Evolutionary conservation across 495 filamentous ascomycete genomes (phyloP).

Genomic region (Evansstolkia leycettana): DNA sequence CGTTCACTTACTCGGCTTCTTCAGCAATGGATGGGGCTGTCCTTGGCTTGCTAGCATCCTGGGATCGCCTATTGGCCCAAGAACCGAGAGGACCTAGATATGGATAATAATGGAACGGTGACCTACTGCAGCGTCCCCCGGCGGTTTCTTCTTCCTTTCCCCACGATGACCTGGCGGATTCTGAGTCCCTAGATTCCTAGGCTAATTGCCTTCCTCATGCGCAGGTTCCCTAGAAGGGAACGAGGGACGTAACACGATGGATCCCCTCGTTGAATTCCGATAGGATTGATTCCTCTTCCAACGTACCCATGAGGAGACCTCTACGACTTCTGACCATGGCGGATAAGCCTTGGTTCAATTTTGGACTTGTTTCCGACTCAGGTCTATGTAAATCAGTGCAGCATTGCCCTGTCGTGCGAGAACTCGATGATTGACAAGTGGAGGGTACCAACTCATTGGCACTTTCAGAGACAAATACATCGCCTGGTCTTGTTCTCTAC

Average conservation of each 20-base stretch:
- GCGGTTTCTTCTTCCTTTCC: constrained; percentile 6
- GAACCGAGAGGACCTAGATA: no score
- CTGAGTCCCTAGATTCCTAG: constrained; percentile 2
- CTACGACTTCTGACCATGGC: no score
- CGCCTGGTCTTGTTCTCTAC: neutral
- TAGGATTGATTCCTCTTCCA: neutral
- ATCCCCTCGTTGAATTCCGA: neutral
- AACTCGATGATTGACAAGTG: no score
- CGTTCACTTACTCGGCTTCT: no score
- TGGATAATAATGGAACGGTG: no score
- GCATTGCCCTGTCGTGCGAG: neutral
- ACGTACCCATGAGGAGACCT: neutral
- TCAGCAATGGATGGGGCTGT: no score
- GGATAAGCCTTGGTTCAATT: no score
- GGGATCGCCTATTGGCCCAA: no score
- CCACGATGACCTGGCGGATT: constrained; percentile 29
- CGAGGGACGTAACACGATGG: constrained; percentile 8
- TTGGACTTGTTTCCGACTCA: neutral
- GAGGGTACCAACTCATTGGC: no score
- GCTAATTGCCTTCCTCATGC: constrained; percentile 6
- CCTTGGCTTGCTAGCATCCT: no score
- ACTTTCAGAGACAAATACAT: no score
- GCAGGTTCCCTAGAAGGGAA: constrained; percentile 16
- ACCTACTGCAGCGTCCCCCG: no score
- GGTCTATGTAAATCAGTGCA: neutral